Conservation (phyloP, 345 rosid genomes). For the rapeseed (Brassica napus) region DNA sequence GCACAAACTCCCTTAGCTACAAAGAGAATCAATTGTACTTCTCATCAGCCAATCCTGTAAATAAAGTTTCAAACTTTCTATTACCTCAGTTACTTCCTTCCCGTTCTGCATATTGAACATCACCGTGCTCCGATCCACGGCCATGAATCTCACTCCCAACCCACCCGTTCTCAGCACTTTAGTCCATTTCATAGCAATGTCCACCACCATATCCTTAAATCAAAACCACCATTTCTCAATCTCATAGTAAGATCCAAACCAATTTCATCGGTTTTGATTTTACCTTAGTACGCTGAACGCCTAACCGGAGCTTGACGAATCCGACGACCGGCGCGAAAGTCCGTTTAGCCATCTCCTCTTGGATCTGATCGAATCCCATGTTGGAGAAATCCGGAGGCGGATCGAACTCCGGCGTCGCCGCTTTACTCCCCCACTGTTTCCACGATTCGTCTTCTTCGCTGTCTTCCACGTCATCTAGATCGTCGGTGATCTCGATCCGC, state of each 20-base stretch:
- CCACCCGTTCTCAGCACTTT: conserved; percentile 75
- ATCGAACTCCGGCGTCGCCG: conserved; percentile 45
- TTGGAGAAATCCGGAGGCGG: conserved; percentile 72
- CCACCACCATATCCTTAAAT: conserved; percentile 61
- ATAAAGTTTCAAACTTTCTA: background rate
- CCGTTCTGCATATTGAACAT: conserved; percentile 83
- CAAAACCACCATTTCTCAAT: background rate
- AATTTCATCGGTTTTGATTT: background rate
- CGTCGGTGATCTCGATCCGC: conserved; percentile 75
- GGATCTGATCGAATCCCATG: conserved; percentile 62
- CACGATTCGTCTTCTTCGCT: conserved; percentile 91
- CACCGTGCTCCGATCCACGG: conserved; percentile 67
- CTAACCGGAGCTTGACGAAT: conserved; percentile 85
- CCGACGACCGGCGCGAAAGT: conserved; percentile 68
- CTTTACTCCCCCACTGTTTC: conserved; percentile 83
- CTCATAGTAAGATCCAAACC: background rate
- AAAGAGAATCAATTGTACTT: background rate
- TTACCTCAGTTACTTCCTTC: conserved; percentile 60
- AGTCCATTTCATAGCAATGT: conserved; percentile 74
- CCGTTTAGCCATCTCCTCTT: conserved; percentile 62
- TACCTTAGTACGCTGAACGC: conserved; percentile 66
- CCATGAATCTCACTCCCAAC: conserved; percentile 65
- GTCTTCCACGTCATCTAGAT: conserved; percentile 82
- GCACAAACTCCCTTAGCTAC: conserved; percentile 80
- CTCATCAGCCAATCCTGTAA: background rate